Conservation (phyloP, 1,284 basidiomycete species). For the Anthracocystis panici-leucophaei region DNA sequence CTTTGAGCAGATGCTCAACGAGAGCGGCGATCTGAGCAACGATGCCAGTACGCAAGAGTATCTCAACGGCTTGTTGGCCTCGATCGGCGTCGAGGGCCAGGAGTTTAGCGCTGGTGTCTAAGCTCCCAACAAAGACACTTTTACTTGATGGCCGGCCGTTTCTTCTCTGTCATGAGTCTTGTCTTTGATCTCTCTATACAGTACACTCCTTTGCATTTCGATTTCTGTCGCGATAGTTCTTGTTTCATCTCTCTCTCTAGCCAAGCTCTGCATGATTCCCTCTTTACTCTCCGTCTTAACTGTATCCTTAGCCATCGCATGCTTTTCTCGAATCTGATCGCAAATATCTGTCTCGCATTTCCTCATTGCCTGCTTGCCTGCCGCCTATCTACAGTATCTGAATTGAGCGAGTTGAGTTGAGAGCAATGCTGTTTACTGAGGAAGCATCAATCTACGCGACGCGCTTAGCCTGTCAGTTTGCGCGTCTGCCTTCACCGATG, state of each 20-base stretch:
- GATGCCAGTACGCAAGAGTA: conserved; percentile 49
- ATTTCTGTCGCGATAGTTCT: conserved; percentile 1
- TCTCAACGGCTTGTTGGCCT: conserved; percentile 45
- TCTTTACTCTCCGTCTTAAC: conserved; percentile 3
- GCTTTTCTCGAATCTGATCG: conserved; percentile 1
- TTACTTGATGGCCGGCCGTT: not conserved
- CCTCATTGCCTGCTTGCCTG: not conserved
- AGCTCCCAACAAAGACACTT: not conserved
- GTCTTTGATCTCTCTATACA: not conserved
- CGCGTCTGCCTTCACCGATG: not conserved
- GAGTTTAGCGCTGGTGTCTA: conserved; percentile 18
- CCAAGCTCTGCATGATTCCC: not conserved
- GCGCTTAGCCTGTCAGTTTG: not conserved
- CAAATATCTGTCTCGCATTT: conserved; percentile 1
- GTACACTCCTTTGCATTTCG: not conserved
- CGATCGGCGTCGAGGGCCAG: conserved; percentile 51
- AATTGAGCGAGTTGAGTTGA: not conserved
- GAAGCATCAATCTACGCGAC: conserved; percentile 19
- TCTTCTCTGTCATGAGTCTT: not conserved
- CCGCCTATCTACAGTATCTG: too few species aligned
- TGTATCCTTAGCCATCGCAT: conserved; percentile 41
- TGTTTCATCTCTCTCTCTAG: not conserved
- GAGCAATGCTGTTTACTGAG: not conserved
- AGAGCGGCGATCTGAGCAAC: conserved; percentile 33
- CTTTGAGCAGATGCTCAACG: conserved; percentile 45